phyloP scores from a whole-genome alignment of 2,329 filamentous ascomycete species.

The Claviceps sp. region DNA sequence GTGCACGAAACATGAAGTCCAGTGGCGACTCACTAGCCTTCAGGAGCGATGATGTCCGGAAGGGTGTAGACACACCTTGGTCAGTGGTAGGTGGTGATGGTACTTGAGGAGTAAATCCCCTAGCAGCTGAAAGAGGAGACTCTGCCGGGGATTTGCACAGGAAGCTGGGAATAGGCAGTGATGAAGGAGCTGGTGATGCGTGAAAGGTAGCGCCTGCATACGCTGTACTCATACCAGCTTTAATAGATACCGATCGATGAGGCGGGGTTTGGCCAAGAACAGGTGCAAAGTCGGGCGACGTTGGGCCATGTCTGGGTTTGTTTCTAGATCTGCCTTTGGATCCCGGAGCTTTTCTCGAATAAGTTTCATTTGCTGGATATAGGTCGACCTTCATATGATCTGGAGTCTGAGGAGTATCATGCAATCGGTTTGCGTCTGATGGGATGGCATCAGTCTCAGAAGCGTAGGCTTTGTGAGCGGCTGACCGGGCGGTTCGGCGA shows the following conservation, averaged over 20 bases:
- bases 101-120: conserved; percentile 20
- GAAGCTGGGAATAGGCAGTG: conserved; percentile 83
- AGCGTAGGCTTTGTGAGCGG: conserved; percentile 40
- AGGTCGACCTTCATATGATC: conserved; percentile 27
- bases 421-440: conserved; percentile 20
- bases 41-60: conserved; percentile 22
- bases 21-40: conserved; percentile 55
- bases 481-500: conserved; percentile 26
- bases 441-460: conserved; percentile 39
- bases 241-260: conserved; percentile 27
- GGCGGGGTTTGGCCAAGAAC: conserved; percentile 29
- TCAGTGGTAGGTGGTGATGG: conserved; percentile 40
- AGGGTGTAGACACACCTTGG: conserved; percentile 33
- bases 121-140: conserved; percentile 31
- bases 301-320: conserved; percentile 14
- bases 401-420: conserved; percentile 31
- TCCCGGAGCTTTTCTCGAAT: conserved; percentile 16
- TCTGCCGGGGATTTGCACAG: conserved; percentile 61
- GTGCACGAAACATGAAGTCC: conserved; percentile 81
- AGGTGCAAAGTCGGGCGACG: conserved; percentile 29
- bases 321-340: conserved; percentile 18
- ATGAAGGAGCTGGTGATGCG: conserved; percentile 81
- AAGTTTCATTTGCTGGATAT: conserved; percentile 14
- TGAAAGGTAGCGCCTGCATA: conserved; percentile 95
- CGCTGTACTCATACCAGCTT: conserved; percentile 37